phyloP scores from a whole-genome alignment of 2,329 filamentous ascomycete genomes.

The Aspergillus niger region DNA sequence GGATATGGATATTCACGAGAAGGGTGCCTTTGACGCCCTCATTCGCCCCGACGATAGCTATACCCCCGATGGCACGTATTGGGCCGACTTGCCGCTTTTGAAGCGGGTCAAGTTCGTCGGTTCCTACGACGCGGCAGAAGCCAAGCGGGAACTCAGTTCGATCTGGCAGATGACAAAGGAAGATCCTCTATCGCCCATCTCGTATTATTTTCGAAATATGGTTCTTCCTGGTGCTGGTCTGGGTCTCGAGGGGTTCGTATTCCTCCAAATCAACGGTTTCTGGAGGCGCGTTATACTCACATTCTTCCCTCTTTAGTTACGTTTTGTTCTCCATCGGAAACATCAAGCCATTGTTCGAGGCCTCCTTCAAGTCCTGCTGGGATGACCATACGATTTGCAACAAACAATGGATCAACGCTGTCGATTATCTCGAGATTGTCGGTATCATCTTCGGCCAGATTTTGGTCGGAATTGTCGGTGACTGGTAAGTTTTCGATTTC shows the following conservation, averaged over 20 bases:
- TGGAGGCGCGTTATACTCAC: neutral
- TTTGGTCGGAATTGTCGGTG: conserved; percentile 76
- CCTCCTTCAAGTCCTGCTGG: conserved; percentile 81
- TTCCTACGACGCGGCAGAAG: conserved; percentile 70
- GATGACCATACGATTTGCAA: conserved; percentile 65
- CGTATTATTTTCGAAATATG: conserved; percentile 86
- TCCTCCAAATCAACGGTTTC: neutral
- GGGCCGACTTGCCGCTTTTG: conserved; percentile 77
- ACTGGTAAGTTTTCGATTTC: conserved; percentile 52
- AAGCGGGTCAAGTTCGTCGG: conserved; percentile 75
- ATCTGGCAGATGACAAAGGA: conserved; percentile 81
- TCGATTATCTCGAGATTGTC: conserved; percentile 89
- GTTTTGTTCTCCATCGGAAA: conserved; percentile 97
- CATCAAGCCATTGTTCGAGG: conserved; percentile 76
- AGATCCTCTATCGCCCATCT: conserved; percentile 80
- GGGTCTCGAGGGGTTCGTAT: conserved; percentile 73
- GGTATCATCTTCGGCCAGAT: conserved; percentile 96
- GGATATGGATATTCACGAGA: conserved; percentile 61
- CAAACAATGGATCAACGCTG: conserved; percentile 76
- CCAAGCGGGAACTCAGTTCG: conserved; percentile 64
- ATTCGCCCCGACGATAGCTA: conserved; percentile 89
- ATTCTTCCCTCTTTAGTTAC: conserved; percentile 57
- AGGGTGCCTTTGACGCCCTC: conserved; percentile 71
- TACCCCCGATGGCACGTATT: conserved; percentile 80
- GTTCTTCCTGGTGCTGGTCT: conserved; percentile 90